Conservation (phyloP, 2,329 filamentous ascomycete species). For the Ophiostoma triangulosporum region DNA sequence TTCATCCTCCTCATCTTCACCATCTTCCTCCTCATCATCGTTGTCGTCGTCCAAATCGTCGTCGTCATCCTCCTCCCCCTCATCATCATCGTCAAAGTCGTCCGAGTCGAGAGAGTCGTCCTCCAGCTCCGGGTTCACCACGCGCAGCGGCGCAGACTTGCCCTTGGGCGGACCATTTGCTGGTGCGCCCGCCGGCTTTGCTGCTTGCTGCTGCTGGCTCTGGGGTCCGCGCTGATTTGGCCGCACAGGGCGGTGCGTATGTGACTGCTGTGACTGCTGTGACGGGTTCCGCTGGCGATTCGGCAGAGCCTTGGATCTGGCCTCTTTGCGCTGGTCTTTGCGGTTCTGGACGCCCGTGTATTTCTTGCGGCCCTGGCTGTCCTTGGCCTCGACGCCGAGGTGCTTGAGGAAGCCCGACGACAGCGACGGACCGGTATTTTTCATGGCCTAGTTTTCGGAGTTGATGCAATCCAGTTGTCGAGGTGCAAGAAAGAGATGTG, state of each 20-base stretch:
- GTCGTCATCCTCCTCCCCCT: conserved; percentile 14
- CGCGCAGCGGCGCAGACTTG: not conserved
- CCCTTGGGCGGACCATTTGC: not conserved
- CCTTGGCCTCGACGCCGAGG: conserved; percentile 21
- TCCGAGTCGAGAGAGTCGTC: conserved; percentile 6
- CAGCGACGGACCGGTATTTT: conserved; percentile 6
- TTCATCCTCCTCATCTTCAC: conserved; percentile 6
- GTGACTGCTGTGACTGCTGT: no score
- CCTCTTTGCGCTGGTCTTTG: conserved; percentile 39
- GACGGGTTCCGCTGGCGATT: not conserved
- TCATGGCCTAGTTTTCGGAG: conserved; percentile 6
- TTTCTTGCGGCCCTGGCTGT: conserved; percentile 1
- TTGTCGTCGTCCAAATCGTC: conserved; percentile 14
- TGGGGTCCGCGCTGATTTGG: not conserved
- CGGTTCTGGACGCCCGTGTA: conserved; percentile 2
- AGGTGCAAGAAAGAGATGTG: no score
- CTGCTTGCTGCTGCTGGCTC: not conserved
- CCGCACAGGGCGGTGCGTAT: not conserved
- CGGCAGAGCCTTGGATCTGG: conserved; percentile 40
- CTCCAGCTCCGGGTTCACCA: not conserved
- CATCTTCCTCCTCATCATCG: conserved; percentile 13
- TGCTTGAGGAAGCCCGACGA: conserved; percentile 19
- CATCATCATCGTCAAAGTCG: conserved; percentile 11
- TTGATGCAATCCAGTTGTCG: no score
- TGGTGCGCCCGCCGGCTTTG: not conserved